These are phyloP conservation scores for Phytophthora capsici DNA, from an alignment of 352 stramenopile genomes.

Conservation along the genomic window DNA sequence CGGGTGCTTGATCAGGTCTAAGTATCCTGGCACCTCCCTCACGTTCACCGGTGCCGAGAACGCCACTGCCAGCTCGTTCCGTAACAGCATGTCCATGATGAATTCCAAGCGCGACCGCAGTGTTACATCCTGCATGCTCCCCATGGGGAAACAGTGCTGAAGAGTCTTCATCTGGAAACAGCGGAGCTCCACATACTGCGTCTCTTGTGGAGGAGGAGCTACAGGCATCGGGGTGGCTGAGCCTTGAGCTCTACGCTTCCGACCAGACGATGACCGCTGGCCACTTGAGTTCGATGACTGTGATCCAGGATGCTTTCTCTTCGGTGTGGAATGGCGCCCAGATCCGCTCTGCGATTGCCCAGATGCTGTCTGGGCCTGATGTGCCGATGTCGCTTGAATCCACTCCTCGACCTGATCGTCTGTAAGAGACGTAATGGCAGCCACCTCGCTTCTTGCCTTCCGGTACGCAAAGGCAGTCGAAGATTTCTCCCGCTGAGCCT, in stretches of 20 bases:
- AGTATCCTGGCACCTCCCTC: conserved; percentile 75
- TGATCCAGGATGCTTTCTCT: conserved; percentile 51
- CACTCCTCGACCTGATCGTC: conserved; percentile 73
- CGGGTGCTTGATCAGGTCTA: conserved; percentile 70
- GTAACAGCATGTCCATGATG: conserved; percentile 68
- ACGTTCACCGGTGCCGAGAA: conserved; percentile 77
- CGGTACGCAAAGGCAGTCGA: conserved; percentile 49
- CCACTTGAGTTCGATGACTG: conserved; percentile 22
- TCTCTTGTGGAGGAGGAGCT: conserved; percentile 10
- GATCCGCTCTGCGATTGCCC: conserved; percentile 40
- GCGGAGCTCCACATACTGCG: conserved; percentile 56
- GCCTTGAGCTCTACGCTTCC: conserved; percentile 51
- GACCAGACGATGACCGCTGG: conserved; percentile 42
- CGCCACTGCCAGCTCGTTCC: conserved; percentile 67
- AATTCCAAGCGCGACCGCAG: conserved; percentile 59
- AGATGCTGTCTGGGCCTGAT: conserved; percentile 15
- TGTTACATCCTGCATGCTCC: conserved; percentile 51
- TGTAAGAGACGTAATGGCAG: conserved; percentile 62
- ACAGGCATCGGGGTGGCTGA: conserved; percentile 12
- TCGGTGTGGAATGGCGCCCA: conserved; percentile 54
- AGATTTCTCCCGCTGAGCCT: conserved; percentile 60
- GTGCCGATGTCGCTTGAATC: conserved; percentile 49
- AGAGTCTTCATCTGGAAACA: conserved; percentile 61
- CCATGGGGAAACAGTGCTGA: conserved; percentile 33
- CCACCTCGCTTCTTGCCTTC: conserved; percentile 63